These are phyloP conservation scores for Tagetes erecta DNA, from an alignment of 129 eudicot genomes.

Conservation along the genomic window DNA sequence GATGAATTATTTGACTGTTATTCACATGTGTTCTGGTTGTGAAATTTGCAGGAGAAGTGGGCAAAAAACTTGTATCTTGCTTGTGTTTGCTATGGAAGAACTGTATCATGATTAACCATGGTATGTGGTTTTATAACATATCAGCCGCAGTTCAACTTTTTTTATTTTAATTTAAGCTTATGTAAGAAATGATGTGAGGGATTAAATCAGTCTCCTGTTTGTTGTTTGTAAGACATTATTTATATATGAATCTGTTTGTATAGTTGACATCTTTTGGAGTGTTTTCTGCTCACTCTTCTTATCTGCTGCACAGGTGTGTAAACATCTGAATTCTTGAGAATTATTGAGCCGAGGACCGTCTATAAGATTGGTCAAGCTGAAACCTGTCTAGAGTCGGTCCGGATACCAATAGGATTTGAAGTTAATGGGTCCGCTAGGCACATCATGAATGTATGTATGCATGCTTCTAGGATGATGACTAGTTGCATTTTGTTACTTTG, in stretches of 20 bases:
- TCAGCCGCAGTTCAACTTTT: slow-evolving; percentile 5
- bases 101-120: slow-evolving; percentile 36
- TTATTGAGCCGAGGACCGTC: neutral
- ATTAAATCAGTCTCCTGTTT: neutral
- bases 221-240: slow-evolving; percentile 12
- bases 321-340: neutral
- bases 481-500: neutral
- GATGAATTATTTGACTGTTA: neutral
- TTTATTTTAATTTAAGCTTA: neutral
- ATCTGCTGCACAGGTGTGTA: slow-evolving; percentile 5
- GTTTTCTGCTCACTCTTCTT: slow-evolving; percentile 4
- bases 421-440: neutral
- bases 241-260: neutral
- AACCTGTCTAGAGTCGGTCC: neutral
- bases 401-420: neutral
- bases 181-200: slow-evolving; percentile 6
- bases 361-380: neutral
- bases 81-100: slow-evolving; percentile 43
- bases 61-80: slow-evolving; percentile 45
- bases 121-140: slow-evolving; percentile 20
- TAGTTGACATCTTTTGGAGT: neutral
- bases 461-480: neutral
- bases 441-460: neutral
- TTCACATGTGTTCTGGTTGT: neutral
- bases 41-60: slow-evolving; percentile 39